Conservation (phyloP, 73 alveolate species). For the Paramecium octaurelia region DNA sequence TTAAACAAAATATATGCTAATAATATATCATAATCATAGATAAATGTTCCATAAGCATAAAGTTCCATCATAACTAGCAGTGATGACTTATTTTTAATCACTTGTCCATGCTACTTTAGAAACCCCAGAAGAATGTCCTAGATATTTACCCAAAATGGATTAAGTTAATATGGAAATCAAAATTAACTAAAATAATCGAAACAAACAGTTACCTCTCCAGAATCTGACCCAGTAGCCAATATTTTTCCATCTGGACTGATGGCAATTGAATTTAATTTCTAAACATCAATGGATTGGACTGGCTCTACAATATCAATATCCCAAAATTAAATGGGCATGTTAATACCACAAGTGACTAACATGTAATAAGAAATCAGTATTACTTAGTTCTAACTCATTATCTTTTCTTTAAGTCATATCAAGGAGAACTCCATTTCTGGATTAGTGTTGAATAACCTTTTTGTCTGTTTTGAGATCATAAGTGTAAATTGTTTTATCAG, state of each 20-base stretch:
- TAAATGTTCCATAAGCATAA: slow-evolving; percentile 92
- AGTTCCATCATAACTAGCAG: slow-evolving; percentile 88
- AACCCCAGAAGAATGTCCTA: slow-evolving; percentile 92
- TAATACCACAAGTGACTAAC: slow-evolving; percentile 83
- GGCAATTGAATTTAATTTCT: slow-evolving; percentile 75
- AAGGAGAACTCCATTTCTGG: slow-evolving; percentile 81
- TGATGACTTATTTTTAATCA: slow-evolving; percentile 87
- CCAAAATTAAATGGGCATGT: slow-evolving; percentile 87
- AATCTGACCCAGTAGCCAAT: slow-evolving; percentile 85
- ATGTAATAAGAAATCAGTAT: not conserved
- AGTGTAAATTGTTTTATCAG: slow-evolving; percentile 82
- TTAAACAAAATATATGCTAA: not conserved
- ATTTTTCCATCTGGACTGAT: slow-evolving; percentile 86
- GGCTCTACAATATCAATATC: slow-evolving; percentile 87
- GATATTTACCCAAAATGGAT: slow-evolving; percentile 76
- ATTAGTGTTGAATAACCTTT: slow-evolving; percentile 79
- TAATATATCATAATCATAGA: slow-evolving; percentile 65
- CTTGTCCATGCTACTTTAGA: slow-evolving; percentile 91
- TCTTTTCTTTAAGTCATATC: slow-evolving; percentile 88
- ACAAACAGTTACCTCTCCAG: slow-evolving; percentile 79
- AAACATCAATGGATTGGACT: slow-evolving; percentile 73
- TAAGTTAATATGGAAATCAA: slow-evolving; percentile 26
- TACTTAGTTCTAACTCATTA: slow-evolving; percentile 78
- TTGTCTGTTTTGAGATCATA: slow-evolving; percentile 86
- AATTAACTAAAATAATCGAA: slow-evolving; percentile 5